Evolutionary conservation across 805 yeast species (phyloP).

Genomic region (Candida odintsovae): DNA sequence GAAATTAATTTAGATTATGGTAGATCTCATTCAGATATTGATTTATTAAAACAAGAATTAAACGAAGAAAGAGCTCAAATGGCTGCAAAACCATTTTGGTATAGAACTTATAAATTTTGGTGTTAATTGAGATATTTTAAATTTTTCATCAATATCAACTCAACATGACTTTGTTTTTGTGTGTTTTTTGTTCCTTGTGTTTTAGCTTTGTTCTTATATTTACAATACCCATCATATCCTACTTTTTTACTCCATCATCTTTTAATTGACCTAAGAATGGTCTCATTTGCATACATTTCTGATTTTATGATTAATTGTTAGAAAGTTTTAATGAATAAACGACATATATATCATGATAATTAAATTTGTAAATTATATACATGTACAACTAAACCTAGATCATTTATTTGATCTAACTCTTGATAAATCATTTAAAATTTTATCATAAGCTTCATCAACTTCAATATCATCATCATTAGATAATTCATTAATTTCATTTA

Average conservation of each 20-base stretch:
- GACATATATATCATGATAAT: neutral
- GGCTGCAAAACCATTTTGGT: slow-evolving; percentile 38
- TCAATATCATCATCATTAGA: slow-evolving; percentile 26
- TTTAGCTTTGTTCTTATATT: too few relatives aligned
- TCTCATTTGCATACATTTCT: neutral
- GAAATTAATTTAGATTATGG: slow-evolving; percentile 61
- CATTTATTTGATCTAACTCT: slow-evolving; percentile 50
- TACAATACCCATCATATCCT: too few relatives aligned
- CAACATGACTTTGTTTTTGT: too few relatives aligned
- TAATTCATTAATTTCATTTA: too few relatives aligned
- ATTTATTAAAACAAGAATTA: slow-evolving; percentile 48
- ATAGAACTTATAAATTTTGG: slow-evolving; percentile 53
- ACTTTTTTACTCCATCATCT: too few relatives aligned
- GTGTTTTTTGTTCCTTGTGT: neutral
- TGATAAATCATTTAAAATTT: slow-evolving; percentile 61
- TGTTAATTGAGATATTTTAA: too few relatives aligned
- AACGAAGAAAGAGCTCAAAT: slow-evolving; percentile 50
- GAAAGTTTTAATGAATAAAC: neutral
- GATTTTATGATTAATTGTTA: neutral
- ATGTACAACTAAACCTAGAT: neutral
- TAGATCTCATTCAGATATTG: slow-evolving; percentile 54
- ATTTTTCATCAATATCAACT: too few relatives aligned
- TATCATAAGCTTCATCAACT: slow-evolving; percentile 73
- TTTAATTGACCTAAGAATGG: neutral
- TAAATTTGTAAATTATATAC: too few relatives aligned